Evolutionary conservation across 371 early-diverging fungal genomes (phyloP), one percentile per base, ranked within the genome.

Genomic region (Rhizopus sp.): DNA sequence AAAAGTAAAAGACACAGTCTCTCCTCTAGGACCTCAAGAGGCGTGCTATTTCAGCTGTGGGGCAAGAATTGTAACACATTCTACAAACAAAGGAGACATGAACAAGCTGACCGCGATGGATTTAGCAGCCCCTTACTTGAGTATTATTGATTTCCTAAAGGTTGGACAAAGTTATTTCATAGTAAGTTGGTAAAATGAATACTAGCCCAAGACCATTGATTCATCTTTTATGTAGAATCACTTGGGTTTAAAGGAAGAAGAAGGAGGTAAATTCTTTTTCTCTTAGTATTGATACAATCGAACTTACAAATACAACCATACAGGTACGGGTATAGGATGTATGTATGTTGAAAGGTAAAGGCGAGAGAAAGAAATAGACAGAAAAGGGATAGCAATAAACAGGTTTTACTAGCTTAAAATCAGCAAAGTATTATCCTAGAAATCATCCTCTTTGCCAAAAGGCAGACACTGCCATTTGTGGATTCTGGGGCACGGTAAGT

Each of bases 11-110:
- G 39, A 64, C 10, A 3, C 23, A 10, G 40, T 7, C 13, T 30
- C 51, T 3, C 44, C 52, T 17, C 5, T 49, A 32, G 49, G 44
- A 12, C 44, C 54, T 35, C 62, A 57, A 55, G 55, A 57, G 40
- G 57, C 66, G 2, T 66, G 66, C 6, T 66, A 66, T 41, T 62
- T 40, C 55, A 48, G 58, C 2, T 66, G 66, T 54, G 66, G 66
- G 4, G 66, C 58, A 6, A 54, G 40, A 13, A 40, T 66, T 16
- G 52, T 66, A 23, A 66, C 66, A 10, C 52, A 57, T 23, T 61
- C 62, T 6, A 31, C 53, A 0, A 58, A 62, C 42, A 34, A 16
- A 35, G 62, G 57, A 2, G 62, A 57, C 32, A 57, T 57, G 53
- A 16, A 30, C n/a, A 30, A 46, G 33, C 46, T 66, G 47, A 66